phyloP scores from a whole-genome alignment of 805 yeast genomes.

The Monosporozyma aquatica region DNA sequence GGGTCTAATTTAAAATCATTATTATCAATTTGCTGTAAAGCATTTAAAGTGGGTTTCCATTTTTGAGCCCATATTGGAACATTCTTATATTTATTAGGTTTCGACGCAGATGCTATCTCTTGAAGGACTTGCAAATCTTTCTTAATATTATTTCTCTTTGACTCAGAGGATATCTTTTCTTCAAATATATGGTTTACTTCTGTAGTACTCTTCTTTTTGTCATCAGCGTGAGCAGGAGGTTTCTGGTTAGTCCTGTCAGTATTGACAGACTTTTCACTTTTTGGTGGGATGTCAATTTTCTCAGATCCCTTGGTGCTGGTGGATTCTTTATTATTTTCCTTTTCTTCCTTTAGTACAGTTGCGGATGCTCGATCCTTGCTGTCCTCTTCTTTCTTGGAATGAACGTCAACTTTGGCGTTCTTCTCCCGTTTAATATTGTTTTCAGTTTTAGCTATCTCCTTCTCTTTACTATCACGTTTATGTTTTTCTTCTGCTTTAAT shows the following conservation, averaged over 20 bases:
- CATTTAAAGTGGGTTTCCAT: conserved; percentile 43
- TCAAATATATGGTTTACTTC: conserved; percentile 23
- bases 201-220: neutral
- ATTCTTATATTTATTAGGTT: conserved; percentile 52
- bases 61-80: conserved; percentile 84
- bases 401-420: no score
- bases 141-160: conserved; percentile 27
- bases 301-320: neutral
- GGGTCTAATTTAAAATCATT: conserved; percentile 31
- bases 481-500: neutral
- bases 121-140: conserved; percentile 26
- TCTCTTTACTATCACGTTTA: no score
- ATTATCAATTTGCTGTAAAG: conserved; percentile 26
- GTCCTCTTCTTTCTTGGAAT: no score
- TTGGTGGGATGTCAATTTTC: no score
- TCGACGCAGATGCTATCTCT: conserved; percentile 28
- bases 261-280: neutral
- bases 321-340: neutral
- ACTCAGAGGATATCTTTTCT: conserved; percentile 24
- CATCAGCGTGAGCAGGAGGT: neutral
- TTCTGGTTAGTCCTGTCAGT: neutral
- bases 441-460: no score
- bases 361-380: no score
- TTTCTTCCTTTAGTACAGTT: neutral
- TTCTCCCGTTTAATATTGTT: no score